Base-by-base conservation (phyloP, 495 filamentous ascomycete genomes). In the Umbilicaria muhlenbergii region DNA sequence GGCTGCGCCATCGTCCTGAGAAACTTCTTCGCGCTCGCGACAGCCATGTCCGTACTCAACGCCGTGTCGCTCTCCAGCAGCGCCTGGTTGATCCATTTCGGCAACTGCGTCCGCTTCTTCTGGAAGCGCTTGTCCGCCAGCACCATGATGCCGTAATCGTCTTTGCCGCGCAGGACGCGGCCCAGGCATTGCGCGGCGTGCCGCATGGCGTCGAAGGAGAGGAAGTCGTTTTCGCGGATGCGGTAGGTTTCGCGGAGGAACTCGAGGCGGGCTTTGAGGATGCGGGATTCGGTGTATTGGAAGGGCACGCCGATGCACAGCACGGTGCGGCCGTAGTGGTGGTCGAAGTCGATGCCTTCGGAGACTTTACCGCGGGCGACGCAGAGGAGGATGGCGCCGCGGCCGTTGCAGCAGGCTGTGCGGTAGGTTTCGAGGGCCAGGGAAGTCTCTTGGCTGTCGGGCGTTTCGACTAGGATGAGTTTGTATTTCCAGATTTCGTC, bases 401-500 rank as follows among this genome's bases (percentile, higher is more conserved):
- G 74, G 21, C 92, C 92, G 59, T 96, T 96, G 66, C 81, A 92
- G 61, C 92, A 99, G 0, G 92, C 92, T 3, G 88, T 94, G 42
- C 92, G 83, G 60, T 93, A 99, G 0, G 89, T 94, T 58, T 99
- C 92, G 11, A 99, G 71, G 0, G 92, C 92, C 1, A 99, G 73
- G 0, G 86, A 91, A 0, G 92, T 96, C 60, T 99, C 92, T 64
- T 96, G 92, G 0, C 84, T 81, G 62, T 99, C 92, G 0, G 92
- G 92, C 0, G 92, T 99, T 65, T 99, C 92, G 49, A 96, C 89
- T 6, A 96, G 73, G 58, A 99, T 94, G 48, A 99, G 73, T 60
- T 99, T 99, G 66, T 94, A 93, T 63, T 94, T 94, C 92, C 91
- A 99, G 36, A 99, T 87, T 56, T 88, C 81, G 65, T 99, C 91